Conservation (phyloP, 2,329 filamentous ascomycete genomes). For the Aureobasidium sp. region DNA sequence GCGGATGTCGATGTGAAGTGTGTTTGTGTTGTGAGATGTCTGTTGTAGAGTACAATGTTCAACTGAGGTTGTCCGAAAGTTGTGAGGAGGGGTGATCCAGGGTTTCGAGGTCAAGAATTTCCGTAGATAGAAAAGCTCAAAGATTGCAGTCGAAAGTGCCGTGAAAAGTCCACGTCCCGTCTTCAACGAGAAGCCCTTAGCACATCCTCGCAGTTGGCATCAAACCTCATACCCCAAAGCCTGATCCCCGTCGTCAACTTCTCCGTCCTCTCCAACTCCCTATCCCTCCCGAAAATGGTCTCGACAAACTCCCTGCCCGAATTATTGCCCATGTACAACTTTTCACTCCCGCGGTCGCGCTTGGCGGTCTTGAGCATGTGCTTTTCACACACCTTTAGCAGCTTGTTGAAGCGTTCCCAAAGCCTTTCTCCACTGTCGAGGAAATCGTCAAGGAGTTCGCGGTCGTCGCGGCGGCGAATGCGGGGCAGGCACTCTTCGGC, state of each 20-base stretch:
- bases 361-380: constrained; percentile 91
- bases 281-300: constrained; percentile 85
- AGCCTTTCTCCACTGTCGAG: constrained; percentile 80
- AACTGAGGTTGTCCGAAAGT: too few species aligned
- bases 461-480: constrained; percentile 64
- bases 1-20: too few species aligned
- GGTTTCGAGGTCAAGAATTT: too few species aligned
- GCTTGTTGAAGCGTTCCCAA: constrained; percentile 71
- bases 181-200: constrained; percentile 32
- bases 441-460: constrained; percentile 81
- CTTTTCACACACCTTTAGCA: constrained; percentile 84
- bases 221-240: constrained; percentile 87
- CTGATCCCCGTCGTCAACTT: constrained; percentile 84
- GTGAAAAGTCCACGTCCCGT: too few species aligned
- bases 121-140: too few species aligned
- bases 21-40: too few species aligned
- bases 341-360: constrained; percentile 53
- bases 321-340: constrained; percentile 75
- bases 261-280: constrained; percentile 82
- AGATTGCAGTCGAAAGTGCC: too few species aligned
- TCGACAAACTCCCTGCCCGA: constrained; percentile 93
- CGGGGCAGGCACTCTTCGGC: constrained; percentile 67
- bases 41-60: too few species aligned
- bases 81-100: too few species aligned
- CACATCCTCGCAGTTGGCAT: constrained; percentile 91